Evolutionary conservation across 192 early-diverging fungal species (phyloP).

Genomic region (Coemansia sp.): DNA sequence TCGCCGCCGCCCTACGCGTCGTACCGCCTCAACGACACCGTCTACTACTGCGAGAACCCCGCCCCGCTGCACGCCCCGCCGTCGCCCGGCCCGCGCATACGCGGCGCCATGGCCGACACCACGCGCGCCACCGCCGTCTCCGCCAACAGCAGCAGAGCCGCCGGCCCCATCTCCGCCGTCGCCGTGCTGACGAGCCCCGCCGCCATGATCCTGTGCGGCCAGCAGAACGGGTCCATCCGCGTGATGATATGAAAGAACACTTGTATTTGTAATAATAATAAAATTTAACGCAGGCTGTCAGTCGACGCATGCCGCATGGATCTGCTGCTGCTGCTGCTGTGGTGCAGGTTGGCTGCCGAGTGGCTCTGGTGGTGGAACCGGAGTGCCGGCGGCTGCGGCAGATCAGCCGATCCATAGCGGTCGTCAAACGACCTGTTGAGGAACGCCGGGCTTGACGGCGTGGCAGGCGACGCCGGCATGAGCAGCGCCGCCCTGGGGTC

Average conservation of each 20-base stretch:
- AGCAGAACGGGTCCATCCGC: slow-evolving; percentile 40
- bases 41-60: slow-evolving; percentile 48
- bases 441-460: slow-evolving; percentile 1
- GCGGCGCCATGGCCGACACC: slow-evolving; percentile 6
- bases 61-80: slow-evolving; percentile 13
- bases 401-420: too few species aligned
- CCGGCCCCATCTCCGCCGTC: slow-evolving; percentile 35
- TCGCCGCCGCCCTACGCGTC: slow-evolving; percentile 36
- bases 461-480: slow-evolving; percentile 8
- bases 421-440: slow-evolving; percentile 7
- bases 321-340: slow-evolving; percentile 2
- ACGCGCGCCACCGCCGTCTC: slow-evolving; percentile 8
- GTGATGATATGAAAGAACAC: slow-evolving; percentile 2
- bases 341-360: slow-evolving; percentile 17
- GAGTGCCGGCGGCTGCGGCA: slow-evolving; percentile 22
- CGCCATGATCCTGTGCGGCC: slow-evolving; percentile 36
- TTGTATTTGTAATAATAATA: too few species aligned
- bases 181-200: slow-evolving; percentile 19
- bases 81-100: slow-evolving; percentile 18
- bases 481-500: neutral
- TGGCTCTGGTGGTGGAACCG: slow-evolving; percentile 40
- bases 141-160: slow-evolving; percentile 23
- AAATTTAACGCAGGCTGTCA: slow-evolving; percentile 10
- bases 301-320: slow-evolving; percentile 10
- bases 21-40: slow-evolving; percentile 41